A percentile compares a stretch with the other conserved stretches of the same genome.
Evolutionary conservation across 2,329 filamentous ascomycete species (phyloP).

Genomic region (Epicoccum sorghinum): DNA sequence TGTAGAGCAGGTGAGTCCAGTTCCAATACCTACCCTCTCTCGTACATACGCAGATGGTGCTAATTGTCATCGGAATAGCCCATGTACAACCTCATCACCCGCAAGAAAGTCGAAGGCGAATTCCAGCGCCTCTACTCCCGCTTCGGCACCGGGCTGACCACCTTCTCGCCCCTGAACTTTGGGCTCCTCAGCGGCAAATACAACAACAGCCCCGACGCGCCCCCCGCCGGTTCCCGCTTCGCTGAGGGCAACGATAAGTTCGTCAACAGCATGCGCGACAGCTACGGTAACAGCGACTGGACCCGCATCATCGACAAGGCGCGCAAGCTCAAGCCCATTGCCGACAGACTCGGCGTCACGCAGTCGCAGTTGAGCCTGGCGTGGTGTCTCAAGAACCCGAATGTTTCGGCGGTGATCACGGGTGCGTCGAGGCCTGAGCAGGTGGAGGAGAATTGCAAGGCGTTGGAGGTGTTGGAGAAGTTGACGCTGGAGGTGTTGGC

Average conservation of each 20-base stretch:
- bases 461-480: slow-evolving; percentile 52
- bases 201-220: slow-evolving; percentile 65
- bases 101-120: slow-evolving; percentile 64
- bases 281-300: slow-evolving; percentile 58
- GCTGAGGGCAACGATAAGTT: slow-evolving; percentile 62
- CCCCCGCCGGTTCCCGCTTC: slow-evolving; percentile 64
- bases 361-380: slow-evolving; percentile 50
- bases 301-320: slow-evolving; percentile 65
- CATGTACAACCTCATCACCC: slow-evolving; percentile 64
- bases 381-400: slow-evolving; percentile 44
- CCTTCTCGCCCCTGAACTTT: slow-evolving; percentile 62
- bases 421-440: slow-evolving; percentile 39
- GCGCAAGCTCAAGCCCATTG: slow-evolving; percentile 56
- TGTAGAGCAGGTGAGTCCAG: slow-evolving; percentile 48
- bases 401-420: slow-evolving; percentile 39
- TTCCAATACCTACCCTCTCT: too few relatives aligned
- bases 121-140: slow-evolving; percentile 60
- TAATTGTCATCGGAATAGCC: slow-evolving; percentile 36
- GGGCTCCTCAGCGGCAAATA: slow-evolving; percentile 68
- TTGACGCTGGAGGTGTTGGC: slow-evolving; percentile 53
- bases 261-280: slow-evolving; percentile 51
- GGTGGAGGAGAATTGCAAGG: slow-evolving; percentile 48
- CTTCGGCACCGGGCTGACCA: slow-evolving; percentile 60
- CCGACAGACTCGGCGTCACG: slow-evolving; percentile 67
- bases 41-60: too few relatives aligned